phyloP scores from a whole-genome alignment of 2,329 filamentous ascomycete genomes.

The Penicillium freii region DNA sequence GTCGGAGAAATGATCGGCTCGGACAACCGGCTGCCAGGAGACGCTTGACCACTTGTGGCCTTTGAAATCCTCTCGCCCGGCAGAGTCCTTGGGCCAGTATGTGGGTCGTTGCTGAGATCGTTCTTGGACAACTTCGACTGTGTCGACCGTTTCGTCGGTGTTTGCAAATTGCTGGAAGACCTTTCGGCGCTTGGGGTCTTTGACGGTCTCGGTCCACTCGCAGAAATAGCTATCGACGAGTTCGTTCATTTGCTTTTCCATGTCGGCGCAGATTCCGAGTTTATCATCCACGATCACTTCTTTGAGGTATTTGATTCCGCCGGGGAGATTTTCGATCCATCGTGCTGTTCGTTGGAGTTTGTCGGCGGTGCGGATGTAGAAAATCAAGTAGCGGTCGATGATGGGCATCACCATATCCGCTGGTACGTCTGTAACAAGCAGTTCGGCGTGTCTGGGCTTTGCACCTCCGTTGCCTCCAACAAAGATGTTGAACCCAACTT shows the following conservation, averaged over 20 bases:
- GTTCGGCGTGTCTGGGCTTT: constrained; percentile 75
- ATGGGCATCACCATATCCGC: constrained; percentile 79
- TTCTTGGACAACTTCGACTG: constrained; percentile 69
- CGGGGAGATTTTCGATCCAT: constrained; percentile 81
- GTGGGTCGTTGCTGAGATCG: constrained; percentile 71
- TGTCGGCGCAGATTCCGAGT: constrained; percentile 76
- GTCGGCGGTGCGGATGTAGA: constrained; percentile 91
- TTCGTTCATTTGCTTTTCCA: constrained; percentile 84
- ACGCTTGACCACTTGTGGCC: constrained; percentile 63
- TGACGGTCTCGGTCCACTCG: constrained; percentile 84
- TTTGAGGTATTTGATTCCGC: constrained; percentile 77
- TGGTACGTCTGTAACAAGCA: constrained; percentile 82
- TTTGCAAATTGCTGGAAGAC: constrained; percentile 84
- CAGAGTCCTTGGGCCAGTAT: constrained; percentile 70
- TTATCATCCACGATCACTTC: constrained; percentile 83
- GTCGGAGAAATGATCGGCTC: constrained; percentile 66
- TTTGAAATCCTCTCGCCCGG: constrained; percentile 66
- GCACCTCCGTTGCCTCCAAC: constrained; percentile 87
- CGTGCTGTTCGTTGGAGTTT: constrained; percentile 84
- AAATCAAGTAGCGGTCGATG: constrained; percentile 83
- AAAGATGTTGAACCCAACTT: constrained; percentile 92
- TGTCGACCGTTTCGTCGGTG: constrained; percentile 67
- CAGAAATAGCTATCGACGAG: constrained; percentile 83
- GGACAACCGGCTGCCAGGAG: constrained; percentile 77
- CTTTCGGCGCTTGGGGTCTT: constrained; percentile 63